Conservation (phyloP, 305 asterid genomes). For the Fraxinus albicans region DNA sequence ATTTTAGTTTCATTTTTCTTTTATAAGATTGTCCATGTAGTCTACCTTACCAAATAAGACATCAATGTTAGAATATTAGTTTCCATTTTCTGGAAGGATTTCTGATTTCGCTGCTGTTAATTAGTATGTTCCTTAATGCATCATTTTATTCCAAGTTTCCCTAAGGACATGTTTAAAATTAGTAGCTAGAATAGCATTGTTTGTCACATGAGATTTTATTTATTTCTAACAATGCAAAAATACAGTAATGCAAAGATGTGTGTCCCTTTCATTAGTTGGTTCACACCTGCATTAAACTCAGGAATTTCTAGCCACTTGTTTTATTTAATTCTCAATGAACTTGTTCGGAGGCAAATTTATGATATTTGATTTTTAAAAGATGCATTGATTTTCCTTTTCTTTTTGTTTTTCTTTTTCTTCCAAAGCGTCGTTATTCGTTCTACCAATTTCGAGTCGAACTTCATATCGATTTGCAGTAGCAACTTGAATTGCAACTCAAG, state of each 20-base stretch:
- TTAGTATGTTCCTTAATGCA: neutral
- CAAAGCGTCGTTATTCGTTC: neutral
- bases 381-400: neutral
- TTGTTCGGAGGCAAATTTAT: neutral
- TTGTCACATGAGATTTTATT: neutral
- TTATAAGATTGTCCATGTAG: neutral
- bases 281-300: neutral
- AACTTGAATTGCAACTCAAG: neutral
- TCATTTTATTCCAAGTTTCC: neutral
- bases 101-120: neutral
- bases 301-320: neutral
- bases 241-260: neutral
- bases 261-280: neutral
- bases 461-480: neutral
- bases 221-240: neutral
- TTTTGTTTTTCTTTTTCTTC: neutral
- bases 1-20: neutral
- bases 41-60: neutral
- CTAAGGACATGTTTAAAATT: neutral
- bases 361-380: neutral
- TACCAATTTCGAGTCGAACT: neutral
- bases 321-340: neutral
- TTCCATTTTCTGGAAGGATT: neutral
- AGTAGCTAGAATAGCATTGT: neutral
- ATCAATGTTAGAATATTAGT: neutral